Conservation (phyloP, 768 basidiomycete species). For the Scleroderma citrinum region DNA sequence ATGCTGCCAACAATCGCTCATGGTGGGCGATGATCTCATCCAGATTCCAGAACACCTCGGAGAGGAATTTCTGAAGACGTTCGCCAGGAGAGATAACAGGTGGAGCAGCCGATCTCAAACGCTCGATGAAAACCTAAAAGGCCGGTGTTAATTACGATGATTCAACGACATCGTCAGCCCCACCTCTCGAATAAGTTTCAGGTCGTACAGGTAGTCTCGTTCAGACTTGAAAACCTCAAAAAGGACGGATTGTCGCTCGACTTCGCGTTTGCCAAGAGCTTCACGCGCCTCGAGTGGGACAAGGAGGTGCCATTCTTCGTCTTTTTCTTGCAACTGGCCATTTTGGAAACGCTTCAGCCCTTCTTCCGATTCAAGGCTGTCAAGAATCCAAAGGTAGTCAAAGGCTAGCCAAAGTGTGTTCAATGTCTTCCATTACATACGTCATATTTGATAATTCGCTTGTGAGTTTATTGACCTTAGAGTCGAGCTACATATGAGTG, state of each 20-base stretch:
- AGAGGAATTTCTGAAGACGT: constrained; percentile 58
- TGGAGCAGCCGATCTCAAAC: constrained; percentile 54
- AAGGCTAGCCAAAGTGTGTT: constrained; percentile 4
- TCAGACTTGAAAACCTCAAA: constrained; percentile 92
- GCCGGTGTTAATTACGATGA: constrained; percentile 1
- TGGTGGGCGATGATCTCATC: constrained; percentile 62
- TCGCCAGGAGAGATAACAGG: constrained; percentile 53
- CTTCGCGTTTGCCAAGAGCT: constrained; percentile 68
- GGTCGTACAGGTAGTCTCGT: constrained; percentile 78
- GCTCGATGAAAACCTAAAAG: constrained; percentile 66
- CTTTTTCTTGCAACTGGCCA: constrained; percentile 55
- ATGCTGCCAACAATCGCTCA: constrained; percentile 56
- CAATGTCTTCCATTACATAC: constrained; percentile 24
- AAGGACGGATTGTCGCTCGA: constrained; percentile 78
- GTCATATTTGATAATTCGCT: constrained; percentile 33
- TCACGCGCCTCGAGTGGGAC: constrained; percentile 69
- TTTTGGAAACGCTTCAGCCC: constrained; percentile 61
- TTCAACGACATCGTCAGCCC: constrained; percentile 3
- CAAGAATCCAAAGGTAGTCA: constrained; percentile 4
- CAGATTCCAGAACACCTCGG: constrained; percentile 83
- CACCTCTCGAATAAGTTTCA: constrained; percentile 67
- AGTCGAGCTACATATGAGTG: constrained; percentile 25
- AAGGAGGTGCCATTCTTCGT: constrained; percentile 80
- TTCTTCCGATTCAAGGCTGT: constrained; percentile 59
- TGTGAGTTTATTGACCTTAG: constrained; percentile 23